phyloP scores from a whole-genome alignment of 2,329 filamentous ascomycete species.

The Colletotrichum lini region DNA sequence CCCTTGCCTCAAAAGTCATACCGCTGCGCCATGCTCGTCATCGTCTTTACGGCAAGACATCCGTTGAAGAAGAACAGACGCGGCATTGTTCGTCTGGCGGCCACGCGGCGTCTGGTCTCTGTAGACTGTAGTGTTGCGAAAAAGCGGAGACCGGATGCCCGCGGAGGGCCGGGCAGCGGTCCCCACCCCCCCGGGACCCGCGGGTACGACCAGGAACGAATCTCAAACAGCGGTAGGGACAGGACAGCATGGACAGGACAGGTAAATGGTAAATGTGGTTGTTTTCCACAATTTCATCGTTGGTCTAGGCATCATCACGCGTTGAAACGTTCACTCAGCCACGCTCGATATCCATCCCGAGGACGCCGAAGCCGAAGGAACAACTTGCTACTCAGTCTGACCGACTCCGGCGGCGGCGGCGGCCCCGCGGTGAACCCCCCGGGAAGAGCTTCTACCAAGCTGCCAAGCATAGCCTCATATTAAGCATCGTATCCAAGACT shows the following conservation, averaged over 20 bases:
- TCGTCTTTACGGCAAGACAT: too few species aligned
- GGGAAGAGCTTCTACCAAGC: too few species aligned
- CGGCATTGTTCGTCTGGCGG: background rate
- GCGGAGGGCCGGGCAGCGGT: slow-evolving; percentile 2
- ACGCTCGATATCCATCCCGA: background rate
- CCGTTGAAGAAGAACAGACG: background rate
- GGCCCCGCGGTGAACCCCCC: too few species aligned
- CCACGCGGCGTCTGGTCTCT: background rate
- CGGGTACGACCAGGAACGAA: background rate
- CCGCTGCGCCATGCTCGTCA: too few species aligned
- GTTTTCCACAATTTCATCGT: background rate
- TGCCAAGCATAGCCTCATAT: background rate
- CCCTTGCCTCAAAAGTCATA: too few species aligned
- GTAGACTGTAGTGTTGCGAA: too few species aligned
- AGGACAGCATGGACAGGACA: too few species aligned
- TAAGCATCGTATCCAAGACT: background rate
- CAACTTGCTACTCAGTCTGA: background rate
- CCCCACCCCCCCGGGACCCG: background rate
- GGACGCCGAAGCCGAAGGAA: background rate
- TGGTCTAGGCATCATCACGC: background rate
- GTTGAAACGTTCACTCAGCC: slow-evolving; percentile 1
- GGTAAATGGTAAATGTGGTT: background rate
- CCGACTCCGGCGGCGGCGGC: background rate
- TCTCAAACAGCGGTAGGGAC: background rate
- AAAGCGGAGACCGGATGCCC: slow-evolving; percentile 11